Conservation (phyloP, 305 asterid genomes). For the Solanum hybrid region DNA sequence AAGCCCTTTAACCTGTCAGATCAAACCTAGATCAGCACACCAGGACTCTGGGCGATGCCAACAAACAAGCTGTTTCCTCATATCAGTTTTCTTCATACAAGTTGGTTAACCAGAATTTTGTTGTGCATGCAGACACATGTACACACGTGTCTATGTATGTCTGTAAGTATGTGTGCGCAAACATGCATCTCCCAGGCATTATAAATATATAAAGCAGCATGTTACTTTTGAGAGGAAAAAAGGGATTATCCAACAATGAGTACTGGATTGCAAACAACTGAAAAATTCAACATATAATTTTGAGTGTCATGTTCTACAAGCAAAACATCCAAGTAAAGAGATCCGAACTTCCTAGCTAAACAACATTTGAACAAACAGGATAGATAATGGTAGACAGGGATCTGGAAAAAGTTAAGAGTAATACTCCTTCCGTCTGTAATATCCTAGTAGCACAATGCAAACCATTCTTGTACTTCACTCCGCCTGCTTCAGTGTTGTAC, state of each 20-base stretch:
- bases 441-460: slow-evolving; percentile 73
- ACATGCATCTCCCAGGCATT: neutral
- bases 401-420: slow-evolving; percentile 30
- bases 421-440: slow-evolving; percentile 88
- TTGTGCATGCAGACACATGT: neutral
- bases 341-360: neutral
- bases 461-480: slow-evolving; percentile 62
- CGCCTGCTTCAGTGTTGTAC: slow-evolving; percentile 67
- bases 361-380: neutral
- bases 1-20: slow-evolving; percentile 73
- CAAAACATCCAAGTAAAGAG: neutral
- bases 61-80: neutral
- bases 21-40: neutral
- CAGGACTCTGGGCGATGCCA: neutral
- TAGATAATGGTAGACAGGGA: slow-evolving; percentile 12
- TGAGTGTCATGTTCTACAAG: neutral
- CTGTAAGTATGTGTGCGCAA: neutral
- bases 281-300: neutral
- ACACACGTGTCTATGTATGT: neutral
- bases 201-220: neutral
- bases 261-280: neutral
- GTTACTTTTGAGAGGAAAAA: neutral
- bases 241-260: neutral
- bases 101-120: neutral
- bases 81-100: neutral